phyloP scores from a whole-genome alignment of 495 filamentous ascomycete species.

The Bombardia bombarda region DNA sequence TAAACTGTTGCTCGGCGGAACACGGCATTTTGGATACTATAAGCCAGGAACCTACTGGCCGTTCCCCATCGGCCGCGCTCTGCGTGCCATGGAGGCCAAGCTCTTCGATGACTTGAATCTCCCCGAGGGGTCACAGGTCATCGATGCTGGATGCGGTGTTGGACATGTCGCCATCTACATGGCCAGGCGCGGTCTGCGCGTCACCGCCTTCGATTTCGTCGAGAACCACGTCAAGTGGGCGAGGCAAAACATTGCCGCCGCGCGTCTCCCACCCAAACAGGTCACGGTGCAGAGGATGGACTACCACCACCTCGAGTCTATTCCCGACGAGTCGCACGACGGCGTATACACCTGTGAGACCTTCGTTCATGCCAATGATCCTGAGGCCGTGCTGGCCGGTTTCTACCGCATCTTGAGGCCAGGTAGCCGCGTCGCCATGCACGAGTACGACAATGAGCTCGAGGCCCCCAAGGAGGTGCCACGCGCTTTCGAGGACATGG shows the following conservation, averaged over 20 bases:
- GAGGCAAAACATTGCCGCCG: constrained; percentile 27
- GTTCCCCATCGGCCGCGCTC: constrained; percentile 34
- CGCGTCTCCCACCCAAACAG: constrained; percentile 26
- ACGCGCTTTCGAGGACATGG: constrained; percentile 17
- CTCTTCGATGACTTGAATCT: constrained; percentile 31
- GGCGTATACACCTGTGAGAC: constrained; percentile 55
- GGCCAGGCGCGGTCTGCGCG: constrained; percentile 28
- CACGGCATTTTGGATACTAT: constrained; percentile 46
- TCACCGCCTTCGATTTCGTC: constrained; percentile 46
- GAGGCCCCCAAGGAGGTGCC: constrained; percentile 10
- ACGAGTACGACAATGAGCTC: constrained; percentile 45
- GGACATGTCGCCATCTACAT: constrained; percentile 42
- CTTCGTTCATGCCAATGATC: constrained; percentile 48
- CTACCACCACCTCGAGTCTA: constrained; percentile 44
- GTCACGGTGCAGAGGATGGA: constrained; percentile 38
- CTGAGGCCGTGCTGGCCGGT: constrained; percentile 33
- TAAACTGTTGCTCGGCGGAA: constrained; percentile 38
- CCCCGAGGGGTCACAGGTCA: constrained; percentile 29
- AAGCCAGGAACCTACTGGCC: constrained; percentile 39
- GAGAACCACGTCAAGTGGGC: constrained; percentile 41
- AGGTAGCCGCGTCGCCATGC: constrained; percentile 37
- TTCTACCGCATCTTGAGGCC: constrained; percentile 45
- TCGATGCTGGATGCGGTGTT: constrained; percentile 47
- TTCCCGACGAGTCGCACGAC: constrained; percentile 34
- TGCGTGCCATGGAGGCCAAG: constrained; percentile 44